Base-by-base conservation (phyloP, 2,329 filamentous ascomycete species). In the Fusarium sp. region DNA sequence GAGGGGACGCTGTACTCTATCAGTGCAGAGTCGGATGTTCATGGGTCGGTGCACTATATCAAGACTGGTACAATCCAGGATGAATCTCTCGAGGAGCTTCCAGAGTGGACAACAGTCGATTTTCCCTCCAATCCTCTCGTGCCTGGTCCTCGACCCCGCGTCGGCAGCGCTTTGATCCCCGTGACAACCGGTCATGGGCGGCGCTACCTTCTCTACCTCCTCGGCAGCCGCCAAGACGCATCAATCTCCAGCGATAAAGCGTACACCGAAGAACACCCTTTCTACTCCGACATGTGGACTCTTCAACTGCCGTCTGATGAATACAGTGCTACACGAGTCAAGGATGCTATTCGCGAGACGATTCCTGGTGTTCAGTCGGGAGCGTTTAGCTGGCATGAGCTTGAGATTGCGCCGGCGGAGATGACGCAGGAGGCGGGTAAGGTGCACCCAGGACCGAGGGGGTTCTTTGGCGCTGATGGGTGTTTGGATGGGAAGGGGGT, bases 211-310 rank as follows among this genome's bases (percentile, higher is more conserved):
- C 38, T 75, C 7, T 74, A 73, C 15, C 68, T 75, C 13, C 65
- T 75, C 3, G 73, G 73, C 26, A 74, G 73, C 28, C 63, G 73
- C 2, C 57, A 75, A 38, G 72, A 73, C 22, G 39, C 51, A 1
- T 13, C 44, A 5, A 28, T 68, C 38, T 6, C 44, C 54, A 28
- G 33, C 1, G 63, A 75, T 26, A 45, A 71, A 13, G n/a, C 57
- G 0, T 74, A 56, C 18, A 75, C 65, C 0, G 54, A 75, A 24
- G 66, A 74, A 1, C 67, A 66, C 6, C 61, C 67, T 0, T 74
- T 74, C 31, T 75, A 72, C 59, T 75, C 73, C 1, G 73, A 75
- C 24, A 72, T 74, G 70, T 75, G 73, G 73, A 72, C 73, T 0
- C 22, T 75, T 1, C 73, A 75, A 13, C 30, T 75, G 10, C 70